These are phyloP conservation scores for Adansonia rubrostipa DNA, from an alignment of 441 rosid species.

Conservation along the genomic window DNA sequence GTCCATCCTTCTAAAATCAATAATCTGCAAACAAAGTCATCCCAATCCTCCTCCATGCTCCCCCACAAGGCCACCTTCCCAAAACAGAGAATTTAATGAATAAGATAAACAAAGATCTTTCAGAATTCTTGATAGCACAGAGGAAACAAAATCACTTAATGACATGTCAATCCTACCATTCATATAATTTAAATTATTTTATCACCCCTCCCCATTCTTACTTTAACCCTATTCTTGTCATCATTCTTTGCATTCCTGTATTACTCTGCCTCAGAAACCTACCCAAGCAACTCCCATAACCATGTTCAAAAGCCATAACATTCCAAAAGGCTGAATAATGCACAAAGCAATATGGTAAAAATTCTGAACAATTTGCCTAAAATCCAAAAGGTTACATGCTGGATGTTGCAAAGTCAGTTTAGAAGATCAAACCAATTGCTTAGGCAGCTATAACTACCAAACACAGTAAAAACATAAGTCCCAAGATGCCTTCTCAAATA, in stretches of 20 bases:
- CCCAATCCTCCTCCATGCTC: not conserved
- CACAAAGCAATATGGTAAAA: not conserved
- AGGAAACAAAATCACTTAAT: not conserved
- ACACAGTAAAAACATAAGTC: not conserved
- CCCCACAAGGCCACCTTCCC: not conserved
- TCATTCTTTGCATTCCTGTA: not conserved
- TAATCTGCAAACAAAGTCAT: not conserved
- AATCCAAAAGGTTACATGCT: not conserved
- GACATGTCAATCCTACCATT: not conserved
- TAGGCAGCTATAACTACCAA: not conserved
- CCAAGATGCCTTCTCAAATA: constrained; percentile 3
- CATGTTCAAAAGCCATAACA: not conserved
- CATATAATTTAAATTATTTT: not conserved
- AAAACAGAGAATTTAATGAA: not conserved
- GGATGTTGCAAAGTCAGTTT: not conserved
- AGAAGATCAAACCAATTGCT: not conserved
- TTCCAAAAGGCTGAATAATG: not conserved
- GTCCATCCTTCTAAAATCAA: constrained; percentile 10
- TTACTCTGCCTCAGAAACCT: not conserved
- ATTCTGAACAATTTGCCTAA: not conserved
- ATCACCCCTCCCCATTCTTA: not conserved
- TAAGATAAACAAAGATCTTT: not conserved
- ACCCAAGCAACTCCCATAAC: not conserved
- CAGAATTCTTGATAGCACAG: not conserved
- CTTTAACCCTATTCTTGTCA: not conserved